Base-by-base conservation (phyloP, 164 flowering plant genomes). In the Macadamia tetraphylla region DNA sequence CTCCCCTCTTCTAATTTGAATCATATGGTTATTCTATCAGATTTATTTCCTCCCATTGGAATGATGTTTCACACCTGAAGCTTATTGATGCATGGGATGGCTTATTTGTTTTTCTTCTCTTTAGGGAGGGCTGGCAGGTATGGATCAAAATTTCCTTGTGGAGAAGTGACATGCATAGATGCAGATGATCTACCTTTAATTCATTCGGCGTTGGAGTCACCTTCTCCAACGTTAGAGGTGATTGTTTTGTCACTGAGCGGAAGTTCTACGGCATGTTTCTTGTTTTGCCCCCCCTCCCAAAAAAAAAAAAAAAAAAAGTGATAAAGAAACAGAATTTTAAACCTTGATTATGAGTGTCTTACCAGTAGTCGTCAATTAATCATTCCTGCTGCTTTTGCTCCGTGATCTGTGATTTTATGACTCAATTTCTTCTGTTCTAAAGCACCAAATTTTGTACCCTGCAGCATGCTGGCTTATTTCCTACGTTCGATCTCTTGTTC, bases 51-150 rank as follows among this genome's bases (percentile, higher is more conserved):
- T 11, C n/a, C 13, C 35, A 3, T 43, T 29, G 15, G 18, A 46
- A 29, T 29, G 35, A 3, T 58, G 1, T 58, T 58, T 58, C 35
- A 58, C 15, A 58, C 30, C 30, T 59, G 43, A 30, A 40, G 4
- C 40, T 59, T 60, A 14, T 4, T 67, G 56, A 44, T 60, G 29
- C 57, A 43, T 48, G 59, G 42, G n/a, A 49, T 62, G 63, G 49
- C 35, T 70, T 9, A 43, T 40, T 74, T 56, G 53, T 35, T 29
- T 62, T n/a, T 67, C 71, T 23, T 71, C 1, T 63, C 65, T 83
- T 74, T 70, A 94, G 98, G 98, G 46, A 85, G 98, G 82, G 98
- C 98, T 75, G 98, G 98, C 13, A 83, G 98, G 74, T 94, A 81
- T 81, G 96, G 92, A 70, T 94, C 98, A 49, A 86, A 84, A 67